phyloP scores from a whole-genome alignment of 179 eudicot genomes.

The Dionaea muscipula region DNA sequence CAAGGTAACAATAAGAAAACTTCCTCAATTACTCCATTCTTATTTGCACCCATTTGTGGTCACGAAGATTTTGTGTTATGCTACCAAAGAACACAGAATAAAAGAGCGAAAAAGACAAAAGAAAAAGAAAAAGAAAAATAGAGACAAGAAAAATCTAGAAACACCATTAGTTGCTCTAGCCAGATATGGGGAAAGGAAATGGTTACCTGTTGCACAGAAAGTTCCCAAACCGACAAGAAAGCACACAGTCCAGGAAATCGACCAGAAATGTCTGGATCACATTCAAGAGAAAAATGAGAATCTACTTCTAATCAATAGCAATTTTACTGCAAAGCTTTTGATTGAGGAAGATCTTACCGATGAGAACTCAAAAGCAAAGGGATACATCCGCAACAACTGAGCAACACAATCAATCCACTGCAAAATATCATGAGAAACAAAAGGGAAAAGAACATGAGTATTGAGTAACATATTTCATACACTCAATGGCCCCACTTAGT shows the following conservation, averaged over 20 bases:
- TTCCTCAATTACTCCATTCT: too few relatives aligned
- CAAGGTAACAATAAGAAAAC: too few relatives aligned
- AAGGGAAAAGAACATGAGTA: neutral
- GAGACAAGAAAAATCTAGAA: neutral
- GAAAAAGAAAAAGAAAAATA: neutral
- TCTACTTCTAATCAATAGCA: neutral
- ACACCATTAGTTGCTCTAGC: neutral
- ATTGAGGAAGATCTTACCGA: constrained; percentile 37
- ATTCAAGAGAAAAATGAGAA: neutral
- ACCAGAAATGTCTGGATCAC: constrained; percentile 61
- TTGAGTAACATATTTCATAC: too few relatives aligned
- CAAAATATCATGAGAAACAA: constrained; percentile 4
- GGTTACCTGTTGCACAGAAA: constrained; percentile 93
- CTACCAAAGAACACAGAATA: too few relatives aligned
- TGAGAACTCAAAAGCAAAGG: constrained; percentile 88
- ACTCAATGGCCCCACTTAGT: too few relatives aligned
- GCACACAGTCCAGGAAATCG: constrained; percentile 74
- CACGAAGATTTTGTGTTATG: too few relatives aligned
- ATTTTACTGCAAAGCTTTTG: neutral
- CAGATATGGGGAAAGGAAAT: constrained; percentile 4
- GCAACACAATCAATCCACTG: constrained; percentile 99
- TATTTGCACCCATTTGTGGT: too few relatives aligned
- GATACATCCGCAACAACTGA: constrained; percentile 89
- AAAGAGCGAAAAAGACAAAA: neutral
- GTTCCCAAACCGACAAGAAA: constrained; percentile 92